Conservation (phyloP, 257 asterid species). For the Phtheirospermum japonicum region DNA sequence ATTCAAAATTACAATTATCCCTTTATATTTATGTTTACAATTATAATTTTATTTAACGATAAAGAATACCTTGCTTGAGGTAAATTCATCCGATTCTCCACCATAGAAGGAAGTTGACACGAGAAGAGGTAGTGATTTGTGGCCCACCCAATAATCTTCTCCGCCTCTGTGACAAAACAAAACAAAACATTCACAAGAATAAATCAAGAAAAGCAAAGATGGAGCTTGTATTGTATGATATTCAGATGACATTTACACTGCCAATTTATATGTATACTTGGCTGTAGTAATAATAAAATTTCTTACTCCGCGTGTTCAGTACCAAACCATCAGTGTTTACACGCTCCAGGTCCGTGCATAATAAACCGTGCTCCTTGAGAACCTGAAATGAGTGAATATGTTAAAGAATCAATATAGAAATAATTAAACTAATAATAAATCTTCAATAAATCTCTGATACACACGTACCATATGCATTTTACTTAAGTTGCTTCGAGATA, state of each 20-base stretch:
- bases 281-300: no score
- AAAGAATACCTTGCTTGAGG: constrained; percentile 90
- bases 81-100: constrained; percentile 64
- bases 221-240: no score
- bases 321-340: constrained; percentile 70
- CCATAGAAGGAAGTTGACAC: constrained; percentile 59
- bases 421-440: background rate
- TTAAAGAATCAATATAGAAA: background rate
- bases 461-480: constrained; percentile 60
- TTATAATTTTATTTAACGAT: no score
- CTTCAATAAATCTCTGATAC: constrained; percentile 1
- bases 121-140: constrained; percentile 80
- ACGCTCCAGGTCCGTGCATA: constrained; percentile 72
- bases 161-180: constrained; percentile 62
- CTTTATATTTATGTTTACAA: no score
- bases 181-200: constrained; percentile 17
- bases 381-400: constrained; percentile 52
- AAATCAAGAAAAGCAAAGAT: background rate
- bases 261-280: no score
- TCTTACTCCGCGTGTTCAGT: constrained; percentile 84
- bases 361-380: constrained; percentile 71
- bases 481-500: constrained; percentile 67
- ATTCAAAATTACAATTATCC: no score
- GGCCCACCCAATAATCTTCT: constrained; percentile 94
- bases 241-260: no score